Evolutionary conservation across 2,329 filamentous ascomycete species (phyloP).

Genomic region (Penicillium sp.): DNA sequence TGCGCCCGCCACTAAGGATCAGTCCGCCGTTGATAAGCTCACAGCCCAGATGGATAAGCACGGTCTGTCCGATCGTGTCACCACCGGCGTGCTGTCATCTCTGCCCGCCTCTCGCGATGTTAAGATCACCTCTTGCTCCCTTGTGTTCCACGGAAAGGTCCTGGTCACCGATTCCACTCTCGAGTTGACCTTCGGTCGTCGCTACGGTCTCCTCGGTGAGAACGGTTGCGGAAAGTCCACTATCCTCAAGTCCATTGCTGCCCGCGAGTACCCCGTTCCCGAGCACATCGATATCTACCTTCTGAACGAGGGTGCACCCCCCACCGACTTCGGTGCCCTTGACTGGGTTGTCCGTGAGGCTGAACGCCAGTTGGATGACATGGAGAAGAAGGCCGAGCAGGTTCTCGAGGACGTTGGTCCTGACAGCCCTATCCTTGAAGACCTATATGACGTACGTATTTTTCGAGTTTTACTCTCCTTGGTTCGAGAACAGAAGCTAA

Average conservation of each 20-base stretch:
- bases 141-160: conserved; percentile 97
- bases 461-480: neutral
- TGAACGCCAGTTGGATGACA: conserved; percentile 83
- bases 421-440: conserved; percentile 84
- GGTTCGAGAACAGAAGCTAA: conserved; percentile 22
- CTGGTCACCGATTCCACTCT: conserved; percentile 91
- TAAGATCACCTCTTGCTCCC: conserved; percentile 89
- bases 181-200: conserved; percentile 87
- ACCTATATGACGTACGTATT: conserved; percentile 83
- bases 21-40: conserved; percentile 81
- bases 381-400: conserved; percentile 85
- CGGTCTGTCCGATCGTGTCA: conserved; percentile 95
- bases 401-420: conserved; percentile 90
- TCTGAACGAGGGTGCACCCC: conserved; percentile 92
- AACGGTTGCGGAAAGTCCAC: conserved; percentile 99
- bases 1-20: conserved; percentile 68
- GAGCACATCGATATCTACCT: conserved; percentile 98
- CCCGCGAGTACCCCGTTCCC: conserved; percentile 92
- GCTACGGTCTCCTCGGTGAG: conserved; percentile 94
- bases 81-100: conserved; percentile 91
- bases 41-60: conserved; percentile 93
- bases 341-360: conserved; percentile 98
- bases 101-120: conserved; percentile 84
- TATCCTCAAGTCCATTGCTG: conserved; percentile 90
- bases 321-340: conserved; percentile 82